Percentiles rank a stretch among this genome's conserved stretches.
Conservation (phyloP, 2,329 filamentous ascomycete species). For the Cryphonectria parasitica region DNA sequence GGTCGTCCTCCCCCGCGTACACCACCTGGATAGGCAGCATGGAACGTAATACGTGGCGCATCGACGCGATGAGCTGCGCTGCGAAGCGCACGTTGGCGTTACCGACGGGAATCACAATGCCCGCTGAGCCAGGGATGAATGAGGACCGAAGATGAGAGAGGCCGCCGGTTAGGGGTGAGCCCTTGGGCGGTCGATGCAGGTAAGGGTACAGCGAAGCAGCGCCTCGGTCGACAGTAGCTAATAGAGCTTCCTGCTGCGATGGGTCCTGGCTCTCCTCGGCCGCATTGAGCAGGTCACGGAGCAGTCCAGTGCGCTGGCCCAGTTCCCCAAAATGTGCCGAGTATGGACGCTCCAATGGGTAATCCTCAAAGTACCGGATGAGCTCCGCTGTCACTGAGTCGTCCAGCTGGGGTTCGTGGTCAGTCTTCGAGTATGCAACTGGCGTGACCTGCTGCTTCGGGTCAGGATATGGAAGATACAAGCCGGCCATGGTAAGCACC, state of each 20-base stretch:
- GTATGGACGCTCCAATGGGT: conserved; percentile 37
- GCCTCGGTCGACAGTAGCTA: conserved; percentile 26
- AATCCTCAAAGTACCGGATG: conserved; percentile 35
- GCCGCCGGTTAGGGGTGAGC: conserved; percentile 22
- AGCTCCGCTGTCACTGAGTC: conserved; percentile 11
- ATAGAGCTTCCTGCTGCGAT: conserved; percentile 22
- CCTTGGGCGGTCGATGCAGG: conserved; percentile 24
- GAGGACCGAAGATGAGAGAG: conserved; percentile 32
- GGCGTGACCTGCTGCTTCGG: not conserved
- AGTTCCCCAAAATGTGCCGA: conserved; percentile 40
- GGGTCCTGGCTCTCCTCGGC: conserved; percentile 20
- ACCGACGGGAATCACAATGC: conserved; percentile 44
- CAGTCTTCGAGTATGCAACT: not conserved
- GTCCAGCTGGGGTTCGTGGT: not conserved
- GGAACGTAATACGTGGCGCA: conserved; percentile 38
- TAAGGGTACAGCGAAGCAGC: conserved; percentile 36
- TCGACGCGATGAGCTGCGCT: conserved; percentile 40
- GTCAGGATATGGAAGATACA: not conserved
- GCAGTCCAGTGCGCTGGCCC: conserved; percentile 36
- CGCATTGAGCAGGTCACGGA: conserved; percentile 33
- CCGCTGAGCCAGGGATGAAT: conserved; percentile 32
- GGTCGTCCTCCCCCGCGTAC: conserved; percentile 42
- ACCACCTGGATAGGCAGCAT: conserved; percentile 42
- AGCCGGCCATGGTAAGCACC: not conserved
- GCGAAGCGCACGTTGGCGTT: conserved; percentile 39